A percentile compares a stretch with the other conserved stretches of the same genome.
phyloP scores from a whole-genome alignment of 768 basidiomycete genomes.

The Phlebiopsis flavidoalba region DNA sequence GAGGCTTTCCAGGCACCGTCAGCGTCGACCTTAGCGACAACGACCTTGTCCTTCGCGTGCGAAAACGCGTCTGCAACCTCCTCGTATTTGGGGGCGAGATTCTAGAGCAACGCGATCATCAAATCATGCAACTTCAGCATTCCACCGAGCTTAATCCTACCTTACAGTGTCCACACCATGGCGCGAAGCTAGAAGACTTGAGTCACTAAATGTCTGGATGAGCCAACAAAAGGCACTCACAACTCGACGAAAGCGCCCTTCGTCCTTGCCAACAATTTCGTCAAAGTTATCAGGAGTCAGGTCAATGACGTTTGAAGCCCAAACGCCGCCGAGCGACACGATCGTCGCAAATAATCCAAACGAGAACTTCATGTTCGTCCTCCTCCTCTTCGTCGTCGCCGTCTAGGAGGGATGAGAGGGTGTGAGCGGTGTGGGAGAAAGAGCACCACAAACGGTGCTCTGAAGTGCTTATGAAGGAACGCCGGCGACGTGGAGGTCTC shows the following conservation, averaged over 20 bases:
- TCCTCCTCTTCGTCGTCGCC: neutral
- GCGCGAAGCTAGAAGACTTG: constrained; percentile 58
- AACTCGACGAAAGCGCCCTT: constrained; percentile 88
- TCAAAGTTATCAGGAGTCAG: constrained; percentile 73
- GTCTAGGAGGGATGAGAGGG: neutral
- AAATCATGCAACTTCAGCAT: neutral
- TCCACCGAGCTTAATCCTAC: constrained; percentile 30
- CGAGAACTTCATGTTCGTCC: constrained; percentile 48
- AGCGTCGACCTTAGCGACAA: constrained; percentile 90
- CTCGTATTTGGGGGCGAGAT: constrained; percentile 84
- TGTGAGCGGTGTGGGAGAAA: neutral
- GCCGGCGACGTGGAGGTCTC: constrained; percentile 11
- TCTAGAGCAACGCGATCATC: constrained; percentile 37
- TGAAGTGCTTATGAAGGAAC: constrained; percentile 7
- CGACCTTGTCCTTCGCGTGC: constrained; percentile 73
- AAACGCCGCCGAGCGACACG: constrained; percentile 43
- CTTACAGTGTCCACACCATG: constrained; percentile 93
- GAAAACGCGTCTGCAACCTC: constrained; percentile 85
- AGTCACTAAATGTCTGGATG: neutral
- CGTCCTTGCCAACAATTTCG: constrained; percentile 64
- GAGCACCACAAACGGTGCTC: neutral
- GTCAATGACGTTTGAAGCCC: constrained; percentile 82
- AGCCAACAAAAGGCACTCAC: constrained; percentile 42
- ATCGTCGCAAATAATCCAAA: constrained; percentile 52
- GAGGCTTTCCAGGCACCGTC: constrained; percentile 74